Evolutionary conservation across 345 rosid species (phyloP).

Genomic region (Citrus maxima): DNA sequence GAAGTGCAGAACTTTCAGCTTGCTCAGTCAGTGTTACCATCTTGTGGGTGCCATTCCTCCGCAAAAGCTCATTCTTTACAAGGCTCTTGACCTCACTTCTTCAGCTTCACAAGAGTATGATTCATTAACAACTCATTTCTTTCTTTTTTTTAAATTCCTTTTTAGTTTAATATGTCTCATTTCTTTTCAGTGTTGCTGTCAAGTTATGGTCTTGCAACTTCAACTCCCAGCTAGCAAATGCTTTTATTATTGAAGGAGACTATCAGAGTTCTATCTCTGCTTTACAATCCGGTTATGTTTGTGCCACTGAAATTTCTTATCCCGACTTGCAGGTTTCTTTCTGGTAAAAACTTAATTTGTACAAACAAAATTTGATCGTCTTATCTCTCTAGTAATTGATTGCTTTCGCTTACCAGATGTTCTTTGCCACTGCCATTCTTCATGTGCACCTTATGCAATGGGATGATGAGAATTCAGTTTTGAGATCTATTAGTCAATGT

Average conservation of each 20-base stretch:
- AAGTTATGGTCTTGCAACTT: slow-evolving; percentile 91
- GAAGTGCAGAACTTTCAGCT: slow-evolving; percentile 74
- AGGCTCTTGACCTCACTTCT: slow-evolving; percentile 67
- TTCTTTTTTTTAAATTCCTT: background rate
- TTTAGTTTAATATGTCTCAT: background rate
- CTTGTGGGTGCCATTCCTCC: slow-evolving; percentile 77
- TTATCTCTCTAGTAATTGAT: background rate
- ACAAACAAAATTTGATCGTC: background rate
- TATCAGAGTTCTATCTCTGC: slow-evolving; percentile 63
- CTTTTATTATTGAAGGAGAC: slow-evolving; percentile 78
- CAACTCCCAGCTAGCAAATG: slow-evolving; percentile 94
- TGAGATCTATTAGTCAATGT: slow-evolving; percentile 60
- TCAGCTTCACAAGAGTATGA: slow-evolving; percentile 40
- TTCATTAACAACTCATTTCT: background rate
- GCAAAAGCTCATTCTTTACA: slow-evolving; percentile 72
- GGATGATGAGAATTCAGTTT: slow-evolving; percentile 67
- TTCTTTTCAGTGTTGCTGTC: slow-evolving; percentile 31
- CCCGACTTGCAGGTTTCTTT: slow-evolving; percentile 73
- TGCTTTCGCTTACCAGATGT: slow-evolving; percentile 49
- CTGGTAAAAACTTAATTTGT: background rate
- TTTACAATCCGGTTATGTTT: slow-evolving; percentile 58
- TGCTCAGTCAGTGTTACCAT: slow-evolving; percentile 90
- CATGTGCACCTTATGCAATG: slow-evolving; percentile 96
- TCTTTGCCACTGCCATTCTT: slow-evolving; percentile 77
- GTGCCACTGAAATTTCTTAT: slow-evolving; percentile 57